phyloP scores from a whole-genome alignment of 768 basidiomycete species.

The Lactarius quietus region DNA sequence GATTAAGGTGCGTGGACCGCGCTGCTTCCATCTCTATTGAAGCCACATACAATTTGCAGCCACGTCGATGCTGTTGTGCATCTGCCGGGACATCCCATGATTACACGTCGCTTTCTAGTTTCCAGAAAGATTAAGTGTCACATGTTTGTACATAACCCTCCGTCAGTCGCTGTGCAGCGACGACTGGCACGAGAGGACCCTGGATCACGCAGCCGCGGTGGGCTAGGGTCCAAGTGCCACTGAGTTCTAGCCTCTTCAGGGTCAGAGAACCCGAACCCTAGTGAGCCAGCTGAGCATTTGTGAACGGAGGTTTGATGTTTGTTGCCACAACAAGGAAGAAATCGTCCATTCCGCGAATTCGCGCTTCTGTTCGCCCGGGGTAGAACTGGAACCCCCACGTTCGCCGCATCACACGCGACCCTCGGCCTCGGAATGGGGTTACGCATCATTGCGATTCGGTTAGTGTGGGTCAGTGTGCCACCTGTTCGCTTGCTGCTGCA shows the following conservation, averaged over 20 bases:
- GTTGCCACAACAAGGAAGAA: background rate
- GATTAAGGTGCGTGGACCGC: background rate
- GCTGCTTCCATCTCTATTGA: background rate
- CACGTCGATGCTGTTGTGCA: background rate
- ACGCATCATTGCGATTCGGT: background rate
- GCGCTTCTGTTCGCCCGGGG: background rate
- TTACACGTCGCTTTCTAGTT: background rate
- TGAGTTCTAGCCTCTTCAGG: background rate
- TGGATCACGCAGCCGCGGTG: background rate
- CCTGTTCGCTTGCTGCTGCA: background rate
- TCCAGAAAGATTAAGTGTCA: background rate
- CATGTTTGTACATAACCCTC: background rate
- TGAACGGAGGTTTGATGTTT: background rate
- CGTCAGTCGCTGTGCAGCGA: background rate
- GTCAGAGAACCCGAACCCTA: background rate
- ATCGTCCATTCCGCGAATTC: background rate
- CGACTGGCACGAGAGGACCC: background rate
- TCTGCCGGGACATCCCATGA: background rate
- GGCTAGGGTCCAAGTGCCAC: background rate
- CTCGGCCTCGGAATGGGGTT: background rate
- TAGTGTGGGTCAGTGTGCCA: background rate
- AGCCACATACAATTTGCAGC: background rate
- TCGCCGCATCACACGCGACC: background rate
- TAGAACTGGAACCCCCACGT: background rate
- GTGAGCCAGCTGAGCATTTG: background rate